phyloP scores from a whole-genome alignment of 2,329 filamentous ascomycete species.

The Fonsecaea monophora region DNA sequence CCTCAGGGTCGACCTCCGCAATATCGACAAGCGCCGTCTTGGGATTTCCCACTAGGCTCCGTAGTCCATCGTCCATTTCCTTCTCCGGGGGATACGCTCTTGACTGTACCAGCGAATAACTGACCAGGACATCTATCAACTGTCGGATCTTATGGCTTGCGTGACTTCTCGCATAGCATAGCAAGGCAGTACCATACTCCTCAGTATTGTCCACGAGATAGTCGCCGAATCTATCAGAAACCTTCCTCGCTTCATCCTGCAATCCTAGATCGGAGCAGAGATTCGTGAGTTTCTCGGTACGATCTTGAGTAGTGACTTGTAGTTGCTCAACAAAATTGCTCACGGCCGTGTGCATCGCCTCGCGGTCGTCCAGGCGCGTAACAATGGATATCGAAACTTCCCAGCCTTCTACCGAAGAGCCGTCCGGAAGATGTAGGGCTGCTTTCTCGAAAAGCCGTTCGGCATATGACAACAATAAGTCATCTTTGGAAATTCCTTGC shows the following conservation, averaged over 20 bases:
- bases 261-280: conserved; percentile 81
- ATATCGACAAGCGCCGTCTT: conserved; percentile 74
- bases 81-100: conserved; percentile 74
- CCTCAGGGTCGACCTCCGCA: conserved; percentile 77
- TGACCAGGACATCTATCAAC: conserved; percentile 84
- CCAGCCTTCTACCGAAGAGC: conserved; percentile 73
- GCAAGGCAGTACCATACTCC: conserved; percentile 82
- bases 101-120: conserved; percentile 85
- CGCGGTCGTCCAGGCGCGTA: conserved; percentile 76
- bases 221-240: conserved; percentile 87
- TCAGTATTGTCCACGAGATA: conserved; percentile 73
- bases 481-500: conserved; percentile 74
- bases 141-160: conserved; percentile 78
- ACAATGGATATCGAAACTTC: conserved; percentile 85
- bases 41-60: conserved; percentile 72
- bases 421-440: conserved; percentile 44
- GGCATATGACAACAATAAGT: conserved; percentile 78
- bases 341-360: conserved; percentile 75
- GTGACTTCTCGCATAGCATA: conserved; percentile 90
- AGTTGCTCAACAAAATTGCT: conserved; percentile 75
- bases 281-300: conserved; percentile 81
- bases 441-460: conserved; percentile 60
- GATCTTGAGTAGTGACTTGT: conserved; percentile 71
- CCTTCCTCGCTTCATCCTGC: conserved; percentile 76
- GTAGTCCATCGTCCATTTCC: conserved; percentile 76